Base-by-base conservation (phyloP, 495 filamentous ascomycete species). In the Penicillium argentinense region DNA sequence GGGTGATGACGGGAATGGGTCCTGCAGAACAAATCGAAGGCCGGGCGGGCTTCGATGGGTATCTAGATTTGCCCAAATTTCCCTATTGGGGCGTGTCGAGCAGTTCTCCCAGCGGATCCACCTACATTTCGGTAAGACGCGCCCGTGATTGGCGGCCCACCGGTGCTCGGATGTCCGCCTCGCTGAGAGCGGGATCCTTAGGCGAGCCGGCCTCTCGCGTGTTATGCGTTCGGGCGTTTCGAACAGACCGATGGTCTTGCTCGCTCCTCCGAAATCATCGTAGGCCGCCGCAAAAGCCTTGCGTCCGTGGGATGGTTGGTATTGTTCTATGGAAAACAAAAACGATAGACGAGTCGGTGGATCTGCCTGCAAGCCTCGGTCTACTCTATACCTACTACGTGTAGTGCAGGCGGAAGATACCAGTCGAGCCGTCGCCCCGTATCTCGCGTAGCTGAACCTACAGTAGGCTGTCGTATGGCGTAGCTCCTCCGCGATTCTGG, bases 111-210 rank as follows among this genome's bases (percentile, higher is more conserved):
- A 33, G 4, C 9, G 34, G 45, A 11, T 30, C 45, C 45, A 49
- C 45, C 19, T 11, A 53, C 24, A 39, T 50, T 64, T 75, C 71
- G 71, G 69, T 59, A 73, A 75, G 38, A 29, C 30, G 26, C 14
- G 2, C 11, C 14, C 57, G 27, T 71, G 64, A 75, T 75, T 75
- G 69, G 13, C 39, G 38, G 47, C 16, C 12, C 14, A 9, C 25
- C 5, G 30, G 56, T 42, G 56, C 56, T 57, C 56, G 56, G 59
- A 60, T 59, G 50, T 28, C 33, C 53, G 51, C 53, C 56, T 66
- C 67, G 61, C 69, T 71, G 38, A 64, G 64, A 68, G 62, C 55
- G 67, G 69, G 67, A 72, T 64, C 49, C 60, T 64, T 72, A 71
- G 57, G 67, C 69, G 69, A 71, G 61, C 24, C 25, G 33, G 24